Base-by-base conservation (phyloP, 805 yeast genomes). In the Candida michaelii region DNA sequence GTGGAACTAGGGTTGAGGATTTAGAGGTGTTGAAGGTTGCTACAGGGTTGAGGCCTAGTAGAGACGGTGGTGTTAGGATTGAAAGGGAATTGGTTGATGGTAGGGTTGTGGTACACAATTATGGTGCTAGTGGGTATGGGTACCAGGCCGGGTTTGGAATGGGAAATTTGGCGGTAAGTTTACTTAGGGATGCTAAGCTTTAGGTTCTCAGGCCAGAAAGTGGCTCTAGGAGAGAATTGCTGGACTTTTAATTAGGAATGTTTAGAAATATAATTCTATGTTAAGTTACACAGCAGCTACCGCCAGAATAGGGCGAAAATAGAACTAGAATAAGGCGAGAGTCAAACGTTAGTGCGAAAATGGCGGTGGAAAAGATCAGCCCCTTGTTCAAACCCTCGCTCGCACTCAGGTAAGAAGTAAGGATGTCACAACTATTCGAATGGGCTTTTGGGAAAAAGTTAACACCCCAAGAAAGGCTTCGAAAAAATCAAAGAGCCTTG, bases 371-470 rank as follows among this genome's bases (percentile, higher is more conserved):
- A n/a, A n/a, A n/a, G n/a, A n/a, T n/a, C n/a, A n/a, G n/a, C n/a
- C n/a, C n/a, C n/a, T n/a, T n/a, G n/a, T n/a, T n/a, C n/a, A n/a
- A n/a, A n/a, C n/a, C n/a, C n/a, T n/a, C n/a, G n/a, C n/a, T n/a
- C n/a, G n/a, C n/a, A n/a, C n/a, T n/a, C n/a, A n/a, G n/a, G n/a
- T n/a, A n/a, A n/a, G n/a, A n/a, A 4, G 5, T 7, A 23, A 35
- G 30, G 14, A 61, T 61, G 66, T 51, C 65, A 17, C 65, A 52
- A 40, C 34, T 67, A 33, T 78, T 93, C 51, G 95, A 90, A 57
- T 93, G 98, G 98, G 89, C 87, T 19, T 93, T 93, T 67, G 99
- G 99, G 8, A 87, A 89, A 74, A 79, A 84, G 59, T 69, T 85
- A 49, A 89, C 98, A 36, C 98, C 99, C 9, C 97, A 90, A 60